Base-by-base conservation (phyloP, 108 stramenopile species). In the Conticribra guillardii region DNA sequence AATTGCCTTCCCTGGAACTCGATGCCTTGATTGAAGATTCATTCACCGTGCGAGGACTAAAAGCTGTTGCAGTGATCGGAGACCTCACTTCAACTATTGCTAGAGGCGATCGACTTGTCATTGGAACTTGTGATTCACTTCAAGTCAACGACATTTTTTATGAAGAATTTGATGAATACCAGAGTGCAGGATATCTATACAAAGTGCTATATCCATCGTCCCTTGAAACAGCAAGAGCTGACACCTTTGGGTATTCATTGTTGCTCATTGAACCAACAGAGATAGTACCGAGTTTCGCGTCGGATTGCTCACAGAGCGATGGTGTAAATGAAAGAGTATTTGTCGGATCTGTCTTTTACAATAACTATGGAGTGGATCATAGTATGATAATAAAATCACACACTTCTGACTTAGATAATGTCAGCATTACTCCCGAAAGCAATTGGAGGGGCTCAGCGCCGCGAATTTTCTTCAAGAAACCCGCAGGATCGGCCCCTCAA, bases 401-500 rank as follows among this genome's bases (percentile, higher is more conserved):
- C 48, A 64, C 68, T 8, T 73, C 68, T 17, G 55, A 80, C 49
- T 29, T 80, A 37, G 61, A 70, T 31, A 29, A 48, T 30, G 41
- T 80, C 2, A 16, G 45, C 14, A 32, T 75, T 2, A 31, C 64
- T 23, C 79, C 79, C 2, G 79, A 80, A 60, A 57, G 62, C 5
- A 75, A 69, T 29, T 80, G 79, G 79, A 70, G 79, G 60, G 79
- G 79, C 46, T 75, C 79, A 2, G 53, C 54, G 41, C 50, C 79
- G 17, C 73, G 79, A 22, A 41, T 80, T 8, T 70, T 75, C 21
- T 63, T 50, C 68, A 74, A 75, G 27, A 26, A 54, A 14, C 79
- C 79, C 11, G 61, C 33, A 45, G 79, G 79, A 11, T 29, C 41
- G 27, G 17, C 31, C 4, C 79, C 79, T 18, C 32, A 22, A 2